phyloP scores from a whole-genome alignment of 2,329 filamentous ascomycete genomes.

The Phaeosphaeria sp. region DNA sequence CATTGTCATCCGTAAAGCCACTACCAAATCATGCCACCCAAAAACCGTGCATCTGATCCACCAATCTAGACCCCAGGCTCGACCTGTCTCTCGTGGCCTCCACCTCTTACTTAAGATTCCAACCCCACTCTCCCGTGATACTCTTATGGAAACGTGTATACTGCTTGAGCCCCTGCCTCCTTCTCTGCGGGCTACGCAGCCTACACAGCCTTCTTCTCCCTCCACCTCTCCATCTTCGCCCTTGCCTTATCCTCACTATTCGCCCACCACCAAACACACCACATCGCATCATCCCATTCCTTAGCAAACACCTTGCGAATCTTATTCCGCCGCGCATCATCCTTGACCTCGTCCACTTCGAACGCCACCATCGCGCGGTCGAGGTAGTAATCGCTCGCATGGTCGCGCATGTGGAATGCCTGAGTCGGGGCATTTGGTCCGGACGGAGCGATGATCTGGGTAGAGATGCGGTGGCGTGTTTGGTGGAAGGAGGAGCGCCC shows the following conservation, averaged over 20 bases:
- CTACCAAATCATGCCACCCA: not conserved
- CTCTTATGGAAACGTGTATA: too few relatives aligned
- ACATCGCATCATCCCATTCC: slow-evolving; percentile 19
- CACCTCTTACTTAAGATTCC: not conserved
- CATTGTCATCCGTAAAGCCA: not conserved
- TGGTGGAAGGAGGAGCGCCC: slow-evolving; percentile 15
- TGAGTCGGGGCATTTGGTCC: not conserved
- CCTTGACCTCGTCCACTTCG: slow-evolving; percentile 4
- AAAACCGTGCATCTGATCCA: not conserved
- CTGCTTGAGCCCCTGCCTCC: too few relatives aligned
- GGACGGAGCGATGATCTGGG: not conserved
- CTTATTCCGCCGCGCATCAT: slow-evolving; percentile 1
- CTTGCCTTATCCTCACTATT: slow-evolving; percentile 30
- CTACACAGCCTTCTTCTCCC: not conserved
- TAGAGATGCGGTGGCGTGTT: not conserved
- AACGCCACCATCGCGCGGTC: slow-evolving; percentile 14
- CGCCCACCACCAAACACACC: slow-evolving; percentile 38
- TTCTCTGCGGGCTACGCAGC: too few relatives aligned
- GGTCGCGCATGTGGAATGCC: slow-evolving; percentile 10
- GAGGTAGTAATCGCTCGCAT: slow-evolving; percentile 8
- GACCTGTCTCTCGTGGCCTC: not conserved
- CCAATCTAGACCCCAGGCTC: not conserved
- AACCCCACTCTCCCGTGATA: not conserved
- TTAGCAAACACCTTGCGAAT: slow-evolving; percentile 12
- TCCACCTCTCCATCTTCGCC: slow-evolving; percentile 31